A percentile compares a stretch with the other conserved stretches of the same genome.
Conservation (phyloP, 176 grass and related monocot species). For the Bothriochloa decipiens region DNA sequence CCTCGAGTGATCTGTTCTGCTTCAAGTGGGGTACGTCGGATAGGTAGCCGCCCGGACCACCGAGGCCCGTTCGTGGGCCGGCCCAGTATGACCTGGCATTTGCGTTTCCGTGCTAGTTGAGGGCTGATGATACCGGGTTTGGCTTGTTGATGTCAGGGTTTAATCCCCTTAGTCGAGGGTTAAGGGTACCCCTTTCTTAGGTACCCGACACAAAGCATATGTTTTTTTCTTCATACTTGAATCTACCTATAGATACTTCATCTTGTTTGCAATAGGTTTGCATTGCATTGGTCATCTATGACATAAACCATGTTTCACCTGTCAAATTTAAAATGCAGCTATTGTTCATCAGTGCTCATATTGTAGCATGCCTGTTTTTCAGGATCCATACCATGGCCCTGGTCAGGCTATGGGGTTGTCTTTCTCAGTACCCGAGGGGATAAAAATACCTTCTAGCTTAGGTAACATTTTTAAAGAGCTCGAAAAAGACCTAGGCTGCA, state of each 20-base stretch:
- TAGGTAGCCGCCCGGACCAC: too few relatives aligned
- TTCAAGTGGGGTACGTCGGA: too few relatives aligned
- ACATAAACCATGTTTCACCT: background rate
- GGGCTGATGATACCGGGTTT: too few relatives aligned
- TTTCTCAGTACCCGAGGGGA: conserved; percentile 88
- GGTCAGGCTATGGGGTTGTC: conserved; percentile 95
- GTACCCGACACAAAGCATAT: too few relatives aligned
- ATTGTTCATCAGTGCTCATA: conserved; percentile 2
- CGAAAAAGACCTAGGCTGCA: conserved; percentile 74
- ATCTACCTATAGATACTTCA: background rate
- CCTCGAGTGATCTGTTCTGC: too few relatives aligned
- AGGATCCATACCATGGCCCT: conserved; percentile 98
- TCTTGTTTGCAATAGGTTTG: background rate
- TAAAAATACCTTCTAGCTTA: conserved; percentile 86
- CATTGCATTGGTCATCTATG: background rate
- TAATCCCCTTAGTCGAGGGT: too few relatives aligned
- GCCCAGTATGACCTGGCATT: too few relatives aligned
- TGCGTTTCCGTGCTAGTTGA: too few relatives aligned
- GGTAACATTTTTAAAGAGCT: conserved; percentile 94
- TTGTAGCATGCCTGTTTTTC: conserved; percentile 26
- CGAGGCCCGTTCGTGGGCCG: too few relatives aligned
- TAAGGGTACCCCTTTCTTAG: too few relatives aligned
- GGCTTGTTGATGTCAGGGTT: too few relatives aligned
- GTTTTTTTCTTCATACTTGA: background rate
- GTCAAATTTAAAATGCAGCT: background rate